Conservation (phyloP, 768 basidiomycete species). For the Amanita subjunquillea region DNA sequence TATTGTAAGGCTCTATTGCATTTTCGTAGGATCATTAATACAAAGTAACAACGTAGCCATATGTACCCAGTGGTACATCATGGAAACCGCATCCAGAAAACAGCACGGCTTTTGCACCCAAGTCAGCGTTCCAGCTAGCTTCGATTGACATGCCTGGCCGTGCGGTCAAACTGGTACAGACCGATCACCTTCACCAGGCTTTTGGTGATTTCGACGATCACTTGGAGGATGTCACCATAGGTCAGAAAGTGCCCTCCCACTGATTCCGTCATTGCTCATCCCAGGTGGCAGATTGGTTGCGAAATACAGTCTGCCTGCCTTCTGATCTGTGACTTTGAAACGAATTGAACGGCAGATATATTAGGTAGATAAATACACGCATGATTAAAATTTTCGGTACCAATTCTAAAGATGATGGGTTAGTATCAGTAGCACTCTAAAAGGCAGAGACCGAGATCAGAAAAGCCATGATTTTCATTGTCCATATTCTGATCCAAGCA, state of each 20-base stretch:
- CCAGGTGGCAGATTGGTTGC: slow-evolving; percentile 29
- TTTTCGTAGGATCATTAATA: background rate
- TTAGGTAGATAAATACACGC: background rate
- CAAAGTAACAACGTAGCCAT: slow-evolving; percentile 30
- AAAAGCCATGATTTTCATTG: slow-evolving; percentile 58
- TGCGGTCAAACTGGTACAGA: slow-evolving; percentile 39
- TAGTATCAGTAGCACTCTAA: background rate
- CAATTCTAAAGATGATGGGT: background rate
- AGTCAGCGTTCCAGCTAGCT: slow-evolving; percentile 36
- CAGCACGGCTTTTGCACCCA: slow-evolving; percentile 31
- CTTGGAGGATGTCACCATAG: slow-evolving; percentile 59
- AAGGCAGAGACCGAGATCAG: slow-evolving; percentile 28
- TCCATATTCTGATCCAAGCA: background rate
- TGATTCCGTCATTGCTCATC: slow-evolving; percentile 5
- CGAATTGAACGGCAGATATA: background rate
- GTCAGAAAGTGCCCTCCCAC: slow-evolving; percentile 19
- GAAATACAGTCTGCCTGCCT: slow-evolving; percentile 27
- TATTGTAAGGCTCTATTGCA: slow-evolving; percentile 4
- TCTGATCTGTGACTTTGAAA: slow-evolving; percentile 9
- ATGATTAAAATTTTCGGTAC: background rate
- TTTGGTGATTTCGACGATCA: slow-evolving; percentile 82
- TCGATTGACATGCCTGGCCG: slow-evolving; percentile 33
- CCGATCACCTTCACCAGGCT: slow-evolving; percentile 38
- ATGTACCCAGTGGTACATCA: slow-evolving; percentile 26
- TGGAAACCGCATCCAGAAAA: slow-evolving; percentile 39